phyloP scores from a whole-genome alignment of 1,139 yeast genomes.

The Blastobotrys illinoisensis region DNA sequence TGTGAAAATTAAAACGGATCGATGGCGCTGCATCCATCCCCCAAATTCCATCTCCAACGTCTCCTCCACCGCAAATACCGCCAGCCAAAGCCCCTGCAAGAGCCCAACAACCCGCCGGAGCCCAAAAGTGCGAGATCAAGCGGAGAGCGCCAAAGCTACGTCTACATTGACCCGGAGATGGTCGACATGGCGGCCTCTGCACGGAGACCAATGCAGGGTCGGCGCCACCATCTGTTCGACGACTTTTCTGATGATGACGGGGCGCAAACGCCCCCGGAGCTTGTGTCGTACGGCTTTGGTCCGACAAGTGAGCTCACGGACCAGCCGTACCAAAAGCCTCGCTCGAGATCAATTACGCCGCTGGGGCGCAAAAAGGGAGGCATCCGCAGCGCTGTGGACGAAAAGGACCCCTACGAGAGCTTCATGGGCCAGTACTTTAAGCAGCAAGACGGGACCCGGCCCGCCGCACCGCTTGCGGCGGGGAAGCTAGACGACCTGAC shows the following conservation, averaged over 20 bases:
- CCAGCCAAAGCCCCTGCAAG: background rate
- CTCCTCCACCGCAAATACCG: background rate
- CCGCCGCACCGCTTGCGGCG: background rate
- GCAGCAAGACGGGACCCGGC: background rate
- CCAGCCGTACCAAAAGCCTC: background rate
- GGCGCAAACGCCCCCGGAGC: background rate
- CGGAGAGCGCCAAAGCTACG: background rate
- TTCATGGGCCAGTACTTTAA: slow-evolving; percentile 4
- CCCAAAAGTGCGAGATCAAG: background rate
- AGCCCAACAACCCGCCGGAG: background rate
- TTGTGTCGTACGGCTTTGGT: slow-evolving; percentile 15
- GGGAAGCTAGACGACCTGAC: background rate
- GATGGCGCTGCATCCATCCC: slow-evolving; percentile 3
- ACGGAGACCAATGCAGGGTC: background rate
- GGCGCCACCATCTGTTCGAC: slow-evolving; percentile 5
- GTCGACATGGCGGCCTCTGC: slow-evolving; percentile 1
- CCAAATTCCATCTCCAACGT: background rate
- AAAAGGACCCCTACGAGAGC: slow-evolving; percentile 1
- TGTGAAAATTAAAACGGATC: background rate
- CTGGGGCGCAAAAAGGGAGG: background rate
- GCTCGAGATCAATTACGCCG: background rate
- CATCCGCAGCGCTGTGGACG: background rate
- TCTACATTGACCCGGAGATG: slow-evolving; percentile 3
- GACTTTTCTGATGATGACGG: slow-evolving; percentile 1
- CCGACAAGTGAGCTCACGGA: slow-evolving; percentile 13